These are phyloP conservation scores for Stygiomarasmius scandens DNA, from an alignment of 1,284 basidiomycete genomes.

Conservation along the genomic window DNA sequence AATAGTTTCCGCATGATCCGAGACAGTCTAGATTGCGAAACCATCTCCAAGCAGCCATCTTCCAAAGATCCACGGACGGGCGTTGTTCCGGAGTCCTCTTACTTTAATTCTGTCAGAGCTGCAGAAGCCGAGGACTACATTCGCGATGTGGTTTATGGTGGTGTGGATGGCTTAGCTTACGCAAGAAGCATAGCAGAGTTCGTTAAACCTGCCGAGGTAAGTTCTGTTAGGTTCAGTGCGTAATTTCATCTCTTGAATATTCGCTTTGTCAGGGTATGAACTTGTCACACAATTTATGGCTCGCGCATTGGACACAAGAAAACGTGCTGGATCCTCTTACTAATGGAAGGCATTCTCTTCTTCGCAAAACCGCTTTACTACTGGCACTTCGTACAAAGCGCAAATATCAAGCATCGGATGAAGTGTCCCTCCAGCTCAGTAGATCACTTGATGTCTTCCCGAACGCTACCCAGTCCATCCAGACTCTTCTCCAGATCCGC, in stretches of 20 bases:
- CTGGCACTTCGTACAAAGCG: neutral
- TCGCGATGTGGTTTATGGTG: constrained; percentile 73
- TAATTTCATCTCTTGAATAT: neutral
- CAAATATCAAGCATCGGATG: constrained; percentile 12
- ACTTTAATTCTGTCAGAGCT: constrained; percentile 52
- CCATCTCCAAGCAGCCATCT: constrained; percentile 19
- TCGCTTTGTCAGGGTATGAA: constrained; percentile 12
- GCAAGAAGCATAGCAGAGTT: constrained; percentile 75
- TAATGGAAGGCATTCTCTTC: constrained; percentile 49
- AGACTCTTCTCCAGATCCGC: constrained; percentile 43
- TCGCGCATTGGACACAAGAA: constrained; percentile 60
- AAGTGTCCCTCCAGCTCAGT: constrained; percentile 34
- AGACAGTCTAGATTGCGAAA: constrained; percentile 36
- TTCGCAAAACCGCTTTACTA: constrained; percentile 37
- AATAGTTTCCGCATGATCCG: constrained; percentile 36
- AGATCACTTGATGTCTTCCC: constrained; percentile 49
- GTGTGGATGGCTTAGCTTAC: constrained; percentile 72
- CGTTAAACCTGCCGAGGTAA: constrained; percentile 31
- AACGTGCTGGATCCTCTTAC: constrained; percentile 66
- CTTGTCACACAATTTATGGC: constrained; percentile 42
- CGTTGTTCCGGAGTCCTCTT: constrained; percentile 28
- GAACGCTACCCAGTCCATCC: constrained; percentile 39
- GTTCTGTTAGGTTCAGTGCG: constrained; percentile 12
- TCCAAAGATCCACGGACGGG: constrained; percentile 1
- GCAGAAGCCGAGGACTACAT: constrained; percentile 64